These are phyloP conservation scores for Tilletia indica DNA, from an alignment of 1,284 basidiomycete genomes.

Conservation along the genomic window DNA sequence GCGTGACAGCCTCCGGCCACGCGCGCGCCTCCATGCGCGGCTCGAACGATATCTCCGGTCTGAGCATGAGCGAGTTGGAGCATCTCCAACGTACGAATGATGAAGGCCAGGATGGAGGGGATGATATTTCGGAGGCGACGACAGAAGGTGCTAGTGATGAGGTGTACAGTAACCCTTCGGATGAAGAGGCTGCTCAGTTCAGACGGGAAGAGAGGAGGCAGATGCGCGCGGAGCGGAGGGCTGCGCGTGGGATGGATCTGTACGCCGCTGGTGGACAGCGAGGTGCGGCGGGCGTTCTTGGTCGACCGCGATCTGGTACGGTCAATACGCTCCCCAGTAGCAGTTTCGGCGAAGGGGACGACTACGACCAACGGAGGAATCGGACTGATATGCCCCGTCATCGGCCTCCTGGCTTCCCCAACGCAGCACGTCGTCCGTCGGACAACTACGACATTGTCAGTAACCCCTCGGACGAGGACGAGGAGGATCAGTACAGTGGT, in stretches of 20 bases:
- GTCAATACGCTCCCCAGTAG: constrained; percentile 42
- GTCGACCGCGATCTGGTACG: constrained; percentile 28
- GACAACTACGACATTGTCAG: constrained; percentile 31
- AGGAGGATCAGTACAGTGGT: constrained; percentile 25
- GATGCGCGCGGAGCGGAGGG: constrained; percentile 28
- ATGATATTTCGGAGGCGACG: neutral
- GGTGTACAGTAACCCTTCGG: constrained; percentile 48
- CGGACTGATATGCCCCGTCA: constrained; percentile 6
- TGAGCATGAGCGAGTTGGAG: neutral
- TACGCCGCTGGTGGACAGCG: neutral
- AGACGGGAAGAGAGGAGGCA: constrained; percentile 32
- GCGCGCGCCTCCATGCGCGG: constrained; percentile 12
- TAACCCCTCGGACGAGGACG: constrained; percentile 44
- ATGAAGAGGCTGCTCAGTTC: constrained; percentile 42
- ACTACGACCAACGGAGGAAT: neutral
- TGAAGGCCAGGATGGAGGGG: constrained; percentile 8
- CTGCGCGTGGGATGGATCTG: neutral
- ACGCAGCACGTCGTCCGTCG: neutral
- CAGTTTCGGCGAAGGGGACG: constrained; percentile 31
- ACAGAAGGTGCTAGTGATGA: constrained; percentile 27
- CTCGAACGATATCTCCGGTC: constrained; percentile 15
- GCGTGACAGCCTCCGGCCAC: neutral
- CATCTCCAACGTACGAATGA: constrained; percentile 19
- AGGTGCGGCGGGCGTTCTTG: neutral
- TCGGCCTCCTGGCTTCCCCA: neutral